Percentiles rank a stretch among this genome's conserved stretches.
phyloP scores from a whole-genome alignment of 2,329 filamentous ascomycete species.

The Emergomyces africanus region DNA sequence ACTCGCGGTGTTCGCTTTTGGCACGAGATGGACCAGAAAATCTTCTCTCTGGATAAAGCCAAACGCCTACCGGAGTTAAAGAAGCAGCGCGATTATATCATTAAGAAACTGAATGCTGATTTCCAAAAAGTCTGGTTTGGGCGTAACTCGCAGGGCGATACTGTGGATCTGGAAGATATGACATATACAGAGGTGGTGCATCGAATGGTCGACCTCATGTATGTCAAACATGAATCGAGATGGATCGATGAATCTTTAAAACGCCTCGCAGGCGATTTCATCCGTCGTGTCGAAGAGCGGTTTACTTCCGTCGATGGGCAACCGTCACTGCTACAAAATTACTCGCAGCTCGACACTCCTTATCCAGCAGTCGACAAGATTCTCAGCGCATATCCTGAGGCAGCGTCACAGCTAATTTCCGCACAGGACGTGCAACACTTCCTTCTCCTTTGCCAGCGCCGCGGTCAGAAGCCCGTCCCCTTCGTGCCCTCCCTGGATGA shows the following conservation, averaged over 20 bases:
- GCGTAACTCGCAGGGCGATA: constrained; percentile 63
- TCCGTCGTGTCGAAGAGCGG: constrained; percentile 91
- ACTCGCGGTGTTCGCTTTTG: constrained; percentile 94
- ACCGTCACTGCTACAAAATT: constrained; percentile 77
- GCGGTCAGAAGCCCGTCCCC: constrained; percentile 88
- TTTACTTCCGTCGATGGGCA: constrained; percentile 64
- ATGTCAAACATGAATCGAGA: constrained; percentile 75
- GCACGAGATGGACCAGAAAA: constrained; percentile 98
- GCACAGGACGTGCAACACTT: constrained; percentile 98
- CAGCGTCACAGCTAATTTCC: constrained; percentile 84
- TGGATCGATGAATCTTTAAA: constrained; percentile 85
- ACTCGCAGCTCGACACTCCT: constrained; percentile 73
- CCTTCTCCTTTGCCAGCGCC: constrained; percentile 78
- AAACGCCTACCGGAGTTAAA: constrained; percentile 79
- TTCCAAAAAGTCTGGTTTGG: constrained; percentile 98
- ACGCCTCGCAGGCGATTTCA: constrained; percentile 83
- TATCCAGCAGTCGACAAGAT: constrained; percentile 68
- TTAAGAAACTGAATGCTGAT: constrained; percentile 89
- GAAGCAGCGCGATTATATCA: constrained; percentile 82
- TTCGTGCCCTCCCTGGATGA: constrained; percentile 94
- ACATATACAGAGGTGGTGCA: constrained; percentile 80
- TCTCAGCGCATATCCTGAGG: constrained; percentile 70
- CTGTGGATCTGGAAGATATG: constrained; percentile 89
- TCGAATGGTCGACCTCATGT: constrained; percentile 80
- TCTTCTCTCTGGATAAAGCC: constrained; percentile 91